Base-by-base conservation (phyloP, 2,329 filamentous ascomycete genomes). In the Colletotrichum sp. region DNA sequence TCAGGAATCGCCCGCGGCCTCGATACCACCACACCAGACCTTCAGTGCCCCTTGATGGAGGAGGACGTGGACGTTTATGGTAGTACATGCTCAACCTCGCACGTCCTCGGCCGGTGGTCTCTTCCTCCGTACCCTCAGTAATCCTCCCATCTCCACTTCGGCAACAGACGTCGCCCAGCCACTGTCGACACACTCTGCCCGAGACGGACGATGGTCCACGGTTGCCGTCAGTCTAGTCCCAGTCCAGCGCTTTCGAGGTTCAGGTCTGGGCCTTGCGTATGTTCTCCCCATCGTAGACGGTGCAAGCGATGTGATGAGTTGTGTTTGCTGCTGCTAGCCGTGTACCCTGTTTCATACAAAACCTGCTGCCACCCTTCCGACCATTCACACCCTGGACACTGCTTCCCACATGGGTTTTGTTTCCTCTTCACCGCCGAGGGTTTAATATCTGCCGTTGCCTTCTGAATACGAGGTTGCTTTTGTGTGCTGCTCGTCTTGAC, bases 241-340 rank as follows among this genome's bases (percentile, higher is more conserved):
- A 69, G 73, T 59, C 48, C 73, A 73, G 63, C 21, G 58, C 61
- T 43, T 24, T 64, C n/a, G 18, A 43, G 32, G 72, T 43, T 55
- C 63, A 73, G 69, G 58, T 58, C 64, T 59, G 24, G 65, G 16
- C 28, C 12, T 30, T 43, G 36, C 14, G 66, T 58, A 48, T 59
- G 63, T 43, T 63, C 48, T 32, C 55, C 58, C 58, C 70, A 68
- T 63, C 14, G 16, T 58, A 32, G 26, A 64, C 10, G 34, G 34
- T 55, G 61, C 26, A 38, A 48, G 21, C 26, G 43, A 64, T 28
- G 63, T 32, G 70, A 63, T 18, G 71, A 65, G 63, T 38, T 73
- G 56, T 74, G 56, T 67, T 71, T 75, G 64, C 74, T 76, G 74
- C 66, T 71, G 66, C 36, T 78, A 78, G 68, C 77, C 76, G 77